A percentile compares a stretch with the other conserved stretches of the same genome.
These are phyloP conservation scores for Globisporangium apiculatum DNA, from an alignment of 352 stramenopile species.

Conservation along the genomic window DNA sequence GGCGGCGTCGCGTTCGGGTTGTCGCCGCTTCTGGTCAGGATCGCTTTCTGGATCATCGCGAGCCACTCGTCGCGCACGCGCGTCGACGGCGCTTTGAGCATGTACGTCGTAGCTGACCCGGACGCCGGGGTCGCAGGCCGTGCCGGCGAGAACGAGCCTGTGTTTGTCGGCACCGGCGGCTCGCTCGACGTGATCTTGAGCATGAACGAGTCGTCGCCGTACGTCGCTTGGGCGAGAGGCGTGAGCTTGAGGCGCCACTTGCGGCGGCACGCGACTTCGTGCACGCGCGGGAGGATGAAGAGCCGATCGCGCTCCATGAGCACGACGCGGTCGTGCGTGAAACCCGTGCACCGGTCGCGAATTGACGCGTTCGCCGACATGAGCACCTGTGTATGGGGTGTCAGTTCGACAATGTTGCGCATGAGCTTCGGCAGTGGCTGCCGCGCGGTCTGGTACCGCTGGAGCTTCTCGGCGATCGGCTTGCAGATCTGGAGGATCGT, in stretches of 20 bases:
- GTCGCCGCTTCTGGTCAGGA: conserved; percentile 12
- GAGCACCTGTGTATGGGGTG: conserved; percentile 53
- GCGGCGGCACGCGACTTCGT: conserved; percentile 57
- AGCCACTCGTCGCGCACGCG: conserved; percentile 68
- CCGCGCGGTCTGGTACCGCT: conserved; percentile 74
- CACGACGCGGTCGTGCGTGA: conserved; percentile 68
- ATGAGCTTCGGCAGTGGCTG: conserved; percentile 65
- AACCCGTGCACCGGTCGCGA: conserved; percentile 67
- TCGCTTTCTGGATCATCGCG: conserved; percentile 40
- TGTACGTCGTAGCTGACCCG: conserved; percentile 21
- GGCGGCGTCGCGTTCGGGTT: not conserved
- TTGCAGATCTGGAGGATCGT: conserved; percentile 81
- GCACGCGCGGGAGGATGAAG: conserved; percentile 51
- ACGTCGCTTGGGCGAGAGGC: conserved; percentile 40
- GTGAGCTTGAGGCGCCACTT: conserved; percentile 67
- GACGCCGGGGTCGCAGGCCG: conserved; percentile 18
- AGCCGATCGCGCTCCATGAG: conserved; percentile 67
- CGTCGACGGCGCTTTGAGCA: conserved; percentile 61
- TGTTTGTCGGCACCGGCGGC: conserved; percentile 12
- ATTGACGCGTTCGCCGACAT: conserved; percentile 71
- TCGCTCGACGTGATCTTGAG: conserved; percentile 59
- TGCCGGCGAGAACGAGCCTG: conserved; percentile 17
- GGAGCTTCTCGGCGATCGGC: conserved; percentile 73
- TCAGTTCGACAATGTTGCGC: conserved; percentile 76
- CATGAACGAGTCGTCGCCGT: conserved; percentile 78